Evolutionary conservation across 768 basidiomycete species (phyloP).

Genomic region (Calvatia gigantea): DNA sequence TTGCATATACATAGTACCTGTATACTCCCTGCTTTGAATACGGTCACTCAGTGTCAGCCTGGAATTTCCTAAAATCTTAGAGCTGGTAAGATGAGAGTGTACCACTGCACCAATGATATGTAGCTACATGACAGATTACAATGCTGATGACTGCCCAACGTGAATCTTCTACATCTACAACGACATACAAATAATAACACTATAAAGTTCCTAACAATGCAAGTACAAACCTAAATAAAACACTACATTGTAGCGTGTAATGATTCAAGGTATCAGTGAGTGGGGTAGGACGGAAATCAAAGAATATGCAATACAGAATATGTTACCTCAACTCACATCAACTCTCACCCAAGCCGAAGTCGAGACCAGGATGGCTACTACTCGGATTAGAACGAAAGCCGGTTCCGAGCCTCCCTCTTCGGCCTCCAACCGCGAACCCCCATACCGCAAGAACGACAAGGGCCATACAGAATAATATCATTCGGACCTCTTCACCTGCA

Average conservation of each 20-base stretch:
- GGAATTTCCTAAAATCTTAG: too few species aligned
- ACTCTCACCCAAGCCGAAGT: not conserved
- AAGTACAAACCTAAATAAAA: not conserved
- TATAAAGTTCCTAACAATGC: not conserved
- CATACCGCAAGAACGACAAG: constrained; percentile 48
- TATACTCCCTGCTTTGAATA: not conserved
- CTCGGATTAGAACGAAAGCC: not conserved
- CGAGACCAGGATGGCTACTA: constrained; percentile 1
- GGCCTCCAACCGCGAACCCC: constrained; percentile 35
- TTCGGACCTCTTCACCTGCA: constrained; percentile 67
- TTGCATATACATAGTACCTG: not conserved
- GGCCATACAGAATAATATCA: constrained; percentile 51
- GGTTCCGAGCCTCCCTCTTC: constrained; percentile 2
- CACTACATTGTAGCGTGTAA: not conserved
- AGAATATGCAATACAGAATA: not conserved
- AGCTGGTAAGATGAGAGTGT: not conserved
- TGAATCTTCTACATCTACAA: not conserved
- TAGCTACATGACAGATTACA: not conserved
- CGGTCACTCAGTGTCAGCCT: not conserved
- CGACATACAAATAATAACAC: not conserved
- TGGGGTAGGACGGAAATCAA: not conserved
- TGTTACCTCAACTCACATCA: not conserved
- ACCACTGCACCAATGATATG: not conserved
- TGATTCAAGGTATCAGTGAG: not conserved
- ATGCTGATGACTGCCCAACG: not conserved